A percentile compares a stretch with the other conserved stretches of the same genome.
Conservation (phyloP, 2,329 filamentous ascomycete genomes). For the Pestalotiopsis sp. region DNA sequence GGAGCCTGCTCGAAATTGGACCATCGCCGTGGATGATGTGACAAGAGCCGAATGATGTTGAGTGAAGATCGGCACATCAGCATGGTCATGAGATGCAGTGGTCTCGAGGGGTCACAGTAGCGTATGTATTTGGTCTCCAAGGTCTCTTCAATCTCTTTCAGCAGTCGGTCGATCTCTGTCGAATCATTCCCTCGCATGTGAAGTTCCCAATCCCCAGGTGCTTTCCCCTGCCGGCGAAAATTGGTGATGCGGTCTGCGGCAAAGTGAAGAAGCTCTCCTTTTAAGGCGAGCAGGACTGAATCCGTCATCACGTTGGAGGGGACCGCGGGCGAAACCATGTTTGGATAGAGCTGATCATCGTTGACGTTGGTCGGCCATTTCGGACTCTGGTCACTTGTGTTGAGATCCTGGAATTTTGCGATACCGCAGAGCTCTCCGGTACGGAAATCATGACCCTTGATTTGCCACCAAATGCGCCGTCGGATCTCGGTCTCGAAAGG, state of each 20-base stretch:
- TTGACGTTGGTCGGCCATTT: constrained; percentile 32
- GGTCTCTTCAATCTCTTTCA: constrained; percentile 41
- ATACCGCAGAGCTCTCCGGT: constrained; percentile 11
- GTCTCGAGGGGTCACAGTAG: constrained; percentile 43
- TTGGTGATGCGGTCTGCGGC: constrained; percentile 37
- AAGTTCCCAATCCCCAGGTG: constrained; percentile 4
- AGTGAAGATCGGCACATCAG: constrained; percentile 18
- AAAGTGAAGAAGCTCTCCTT: background rate
- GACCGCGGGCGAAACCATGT: constrained; percentile 35
- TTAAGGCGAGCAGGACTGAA: constrained; percentile 31
- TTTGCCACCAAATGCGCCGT: constrained; percentile 56
- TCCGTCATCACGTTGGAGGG: constrained; percentile 34
- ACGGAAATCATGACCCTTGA: constrained; percentile 10
- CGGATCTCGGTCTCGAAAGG: constrained; percentile 56
- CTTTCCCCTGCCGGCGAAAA: constrained; percentile 34
- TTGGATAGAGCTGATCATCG: constrained; percentile 39
- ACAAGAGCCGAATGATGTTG: constrained; percentile 25
- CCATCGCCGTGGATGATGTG: constrained; percentile 33
- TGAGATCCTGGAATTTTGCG: constrained; percentile 5
- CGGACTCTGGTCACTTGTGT: background rate
- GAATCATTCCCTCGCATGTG: constrained; percentile 4
- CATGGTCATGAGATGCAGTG: constrained; percentile 24
- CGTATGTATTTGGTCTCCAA: constrained; percentile 45
- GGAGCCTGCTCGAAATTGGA: constrained; percentile 27
- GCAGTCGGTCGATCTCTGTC: constrained; percentile 29